Evolutionary conservation across 306 rosid species (phyloP).

Genomic region (Cyclanthera cordifolia): DNA sequence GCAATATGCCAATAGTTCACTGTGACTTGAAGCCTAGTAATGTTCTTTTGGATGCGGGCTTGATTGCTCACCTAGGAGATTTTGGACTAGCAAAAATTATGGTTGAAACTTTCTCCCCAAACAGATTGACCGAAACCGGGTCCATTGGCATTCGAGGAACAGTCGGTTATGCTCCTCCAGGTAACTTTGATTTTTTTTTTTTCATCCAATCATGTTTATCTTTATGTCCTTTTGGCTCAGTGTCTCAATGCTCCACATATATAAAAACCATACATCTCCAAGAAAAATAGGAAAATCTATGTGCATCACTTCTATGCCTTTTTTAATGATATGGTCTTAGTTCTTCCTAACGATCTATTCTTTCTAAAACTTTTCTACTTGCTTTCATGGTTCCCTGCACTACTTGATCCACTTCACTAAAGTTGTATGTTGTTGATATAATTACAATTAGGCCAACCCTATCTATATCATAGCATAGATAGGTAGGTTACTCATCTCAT

Average conservation of each 20-base stretch:
- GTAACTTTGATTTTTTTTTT: not conserved
- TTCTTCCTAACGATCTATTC: no score
- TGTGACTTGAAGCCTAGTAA: conserved; percentile 19
- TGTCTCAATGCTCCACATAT: no score
- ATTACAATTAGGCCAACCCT: no score
- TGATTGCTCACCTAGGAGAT: conserved; percentile 16
- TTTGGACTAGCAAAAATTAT: conserved; percentile 15
- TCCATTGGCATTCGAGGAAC: conserved; percentile 15
- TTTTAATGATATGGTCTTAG: no score
- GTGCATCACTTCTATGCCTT: no score
- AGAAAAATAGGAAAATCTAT: no score
- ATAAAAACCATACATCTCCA: no score
- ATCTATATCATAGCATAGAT: no score
- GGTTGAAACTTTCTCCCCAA: not conserved
- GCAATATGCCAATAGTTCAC: conserved; percentile 11
- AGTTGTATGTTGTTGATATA: no score
- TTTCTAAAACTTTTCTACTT: not conserved
- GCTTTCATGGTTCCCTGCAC: not conserved
- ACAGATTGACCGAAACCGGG: not conserved
- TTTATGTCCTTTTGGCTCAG: not conserved
- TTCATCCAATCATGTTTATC: not conserved
- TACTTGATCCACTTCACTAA: not conserved
- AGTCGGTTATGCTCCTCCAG: conserved; percentile 14
- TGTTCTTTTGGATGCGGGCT: conserved; percentile 10
- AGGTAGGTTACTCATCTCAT: no score